These are phyloP conservation scores for Galerina marginata DNA, from an alignment of 768 basidiomycete species.

Conservation along the genomic window DNA sequence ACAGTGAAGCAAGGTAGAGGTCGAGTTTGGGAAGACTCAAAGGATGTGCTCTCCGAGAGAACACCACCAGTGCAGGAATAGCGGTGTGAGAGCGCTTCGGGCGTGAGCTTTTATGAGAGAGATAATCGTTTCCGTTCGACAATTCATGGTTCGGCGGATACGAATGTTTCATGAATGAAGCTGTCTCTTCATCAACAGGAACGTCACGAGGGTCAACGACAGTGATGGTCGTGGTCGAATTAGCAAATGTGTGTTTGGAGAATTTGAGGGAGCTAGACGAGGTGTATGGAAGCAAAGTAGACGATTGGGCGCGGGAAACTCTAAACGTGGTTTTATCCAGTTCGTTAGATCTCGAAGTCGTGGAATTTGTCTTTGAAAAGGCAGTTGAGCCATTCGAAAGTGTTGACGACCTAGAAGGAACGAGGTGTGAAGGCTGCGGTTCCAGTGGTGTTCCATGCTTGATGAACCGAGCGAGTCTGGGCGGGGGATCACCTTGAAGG, in stretches of 20 bases:
- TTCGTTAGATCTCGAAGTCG: not conserved
- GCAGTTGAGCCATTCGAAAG: not conserved
- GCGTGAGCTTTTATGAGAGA: not conserved
- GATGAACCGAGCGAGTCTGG: constrained; percentile 30
- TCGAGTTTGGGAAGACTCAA: constrained; percentile 70
- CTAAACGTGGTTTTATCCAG: not conserved
- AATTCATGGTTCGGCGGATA: constrained; percentile 26
- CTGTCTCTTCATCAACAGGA: not conserved
- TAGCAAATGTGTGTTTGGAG: not conserved
- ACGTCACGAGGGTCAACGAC: not conserved
- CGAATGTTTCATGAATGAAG: constrained; percentile 17
- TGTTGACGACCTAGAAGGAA: not conserved
- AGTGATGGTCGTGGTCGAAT: not conserved
- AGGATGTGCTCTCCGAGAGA: constrained; percentile 62
- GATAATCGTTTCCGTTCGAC: not conserved
- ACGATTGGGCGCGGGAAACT: not conserved
- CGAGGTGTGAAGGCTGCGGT: not conserved
- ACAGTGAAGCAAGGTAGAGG: constrained; percentile 53
- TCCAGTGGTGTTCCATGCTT: not conserved
- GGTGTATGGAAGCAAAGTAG: not conserved
- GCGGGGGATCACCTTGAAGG: constrained; percentile 13
- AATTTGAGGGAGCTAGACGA: not conserved
- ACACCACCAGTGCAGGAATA: constrained; percentile 60
- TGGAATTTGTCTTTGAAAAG: not conserved
- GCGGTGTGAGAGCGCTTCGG: constrained; percentile 42